Evolutionary conservation across 2,329 filamentous ascomycete genomes (phyloP), one percentile per base, ranked within the genome.

Genomic region (Ascochyta clinopodiicola): DNA sequence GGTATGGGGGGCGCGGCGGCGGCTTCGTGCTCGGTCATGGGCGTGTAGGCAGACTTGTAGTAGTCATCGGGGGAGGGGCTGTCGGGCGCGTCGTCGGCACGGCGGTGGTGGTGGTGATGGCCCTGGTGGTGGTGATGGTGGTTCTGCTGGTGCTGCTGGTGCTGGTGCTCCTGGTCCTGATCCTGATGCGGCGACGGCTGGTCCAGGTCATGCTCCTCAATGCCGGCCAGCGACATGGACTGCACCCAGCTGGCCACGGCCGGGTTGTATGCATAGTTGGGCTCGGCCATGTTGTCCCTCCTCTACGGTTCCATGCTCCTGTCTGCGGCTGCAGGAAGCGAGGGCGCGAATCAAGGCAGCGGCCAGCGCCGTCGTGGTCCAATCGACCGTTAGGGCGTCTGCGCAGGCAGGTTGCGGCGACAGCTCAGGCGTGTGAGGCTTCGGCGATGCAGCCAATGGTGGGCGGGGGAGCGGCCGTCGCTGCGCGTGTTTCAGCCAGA

Each of bases 211-310:
- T 56, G 52, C 52, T 56, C 52, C 25, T 56, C 56, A 48, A 60
- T 60, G 44, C 61, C 47, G 49, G 67, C 69, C 52, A 69, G 59
- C 61, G 66, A 67, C 45, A 70, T 74, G 35, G 71, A 71, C 47
- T 74, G 70, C 57, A 75, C 68, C 69, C 70, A 73, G 62, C 64
- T 70, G 50, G 64, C 66, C 51, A 73, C 68, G 53, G 56, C 61
- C 53, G 68, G 66, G 56, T 66, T 57, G 56, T 66, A 72, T 65
- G 68, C 67, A 67, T 67, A 71, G 51, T 71, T 65, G 61, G 67
- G 66, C 64, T 69, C 67, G 63, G 62, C 68, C 70, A 73, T 73
- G 49, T 52, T 53, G 62, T 63, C 59, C 42, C 52, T 56, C 52
- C 31, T 46, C 52, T 70, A 71, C 57, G 56, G 55, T 56, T 62